Base-by-base conservation (phyloP, 2,329 filamentous ascomycete genomes). In the Clarireedia monteithiana region DNA sequence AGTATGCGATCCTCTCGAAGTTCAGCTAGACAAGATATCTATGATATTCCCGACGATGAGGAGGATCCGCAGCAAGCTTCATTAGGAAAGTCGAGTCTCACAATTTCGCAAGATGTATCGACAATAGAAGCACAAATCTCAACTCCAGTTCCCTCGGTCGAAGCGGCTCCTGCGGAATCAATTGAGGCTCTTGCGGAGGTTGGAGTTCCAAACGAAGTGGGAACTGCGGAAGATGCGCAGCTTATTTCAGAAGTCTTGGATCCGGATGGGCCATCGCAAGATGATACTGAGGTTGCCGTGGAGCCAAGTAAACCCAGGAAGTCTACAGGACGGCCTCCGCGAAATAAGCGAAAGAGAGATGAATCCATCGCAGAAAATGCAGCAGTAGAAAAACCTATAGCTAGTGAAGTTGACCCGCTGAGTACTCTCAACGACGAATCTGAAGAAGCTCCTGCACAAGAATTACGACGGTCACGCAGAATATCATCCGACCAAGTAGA, bases 1-100 rank as follows among this genome's bases (percentile, higher is more conserved):
- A 67, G 60, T 47, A 60, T 63, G 20, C 59, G 64, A 52, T 68
- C 66, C 17, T 60, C 64, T 14, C 56, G 58, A 44, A 57, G 54
- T 49, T 50, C 52, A 9, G 60, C 63, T 6, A 56, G 62, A 48
- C 60, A 53, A 7, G 63, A 67, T 58, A 59, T 65, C 36, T 64
- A 66, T 34, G 53, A 53, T 40, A 15, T 66, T 15, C 48, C 51
- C 6, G 55, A 59, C 34, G 63, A 67, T 24, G 60, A 63, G 6
- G 44, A 54, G 17, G 15, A 26, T 20, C 14, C 12, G 14, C 24
- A 10, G 45, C 48, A 4, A 27, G 48, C 14, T 24, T 36, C 30
- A 34, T 34, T 34, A 4, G 30, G 30, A 34, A 34, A 34, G 9
- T 1, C 30, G 5, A 40, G 40, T 2, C 5, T 12, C 6, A 6